Conservation (phyloP, 2,329 filamentous ascomycete species). For the Cladorrhinum sp. region DNA sequence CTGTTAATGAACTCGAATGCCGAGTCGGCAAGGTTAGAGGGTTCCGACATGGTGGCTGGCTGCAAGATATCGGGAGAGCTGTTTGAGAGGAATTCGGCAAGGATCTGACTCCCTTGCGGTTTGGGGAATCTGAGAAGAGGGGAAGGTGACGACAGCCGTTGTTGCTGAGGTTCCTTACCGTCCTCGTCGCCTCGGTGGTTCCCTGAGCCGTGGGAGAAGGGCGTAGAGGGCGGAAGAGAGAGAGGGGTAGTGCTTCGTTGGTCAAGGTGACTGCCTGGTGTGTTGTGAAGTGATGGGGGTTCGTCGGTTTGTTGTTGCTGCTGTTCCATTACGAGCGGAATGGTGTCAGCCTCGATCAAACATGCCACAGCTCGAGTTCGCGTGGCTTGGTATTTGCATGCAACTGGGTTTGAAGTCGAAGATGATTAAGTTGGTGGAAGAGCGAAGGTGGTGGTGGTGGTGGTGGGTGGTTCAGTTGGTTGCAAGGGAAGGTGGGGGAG, state of each 20-base stretch:
- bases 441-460: background rate
- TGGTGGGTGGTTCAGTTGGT: background rate
- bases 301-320: conserved; percentile 40
- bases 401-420: background rate
- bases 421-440: background rate
- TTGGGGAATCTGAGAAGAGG: conserved; percentile 55
- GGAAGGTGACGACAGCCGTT: conserved; percentile 39
- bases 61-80: conserved; percentile 58
- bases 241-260: background rate
- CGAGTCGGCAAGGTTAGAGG: conserved; percentile 53
- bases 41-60: conserved; percentile 40
- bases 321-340: conserved; percentile 50
- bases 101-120: conserved; percentile 52
- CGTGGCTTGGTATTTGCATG: background rate
- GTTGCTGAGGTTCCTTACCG: background rate
- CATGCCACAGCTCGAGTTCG: conserved; percentile 37
- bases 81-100: conserved; percentile 58
- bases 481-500: background rate
- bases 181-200: background rate
- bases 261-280: background rate
- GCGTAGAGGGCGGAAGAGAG: background rate
- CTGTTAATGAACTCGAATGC: conserved; percentile 55
- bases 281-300: conserved; percentile 1
- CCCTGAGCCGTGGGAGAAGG: background rate
- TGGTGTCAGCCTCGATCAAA: conserved; percentile 33